Evolutionary conservation across 2,329 filamentous ascomycete genomes (phyloP), one percentile per base, ranked within the genome.

Genomic region (Penicillium janthinellum): DNA sequence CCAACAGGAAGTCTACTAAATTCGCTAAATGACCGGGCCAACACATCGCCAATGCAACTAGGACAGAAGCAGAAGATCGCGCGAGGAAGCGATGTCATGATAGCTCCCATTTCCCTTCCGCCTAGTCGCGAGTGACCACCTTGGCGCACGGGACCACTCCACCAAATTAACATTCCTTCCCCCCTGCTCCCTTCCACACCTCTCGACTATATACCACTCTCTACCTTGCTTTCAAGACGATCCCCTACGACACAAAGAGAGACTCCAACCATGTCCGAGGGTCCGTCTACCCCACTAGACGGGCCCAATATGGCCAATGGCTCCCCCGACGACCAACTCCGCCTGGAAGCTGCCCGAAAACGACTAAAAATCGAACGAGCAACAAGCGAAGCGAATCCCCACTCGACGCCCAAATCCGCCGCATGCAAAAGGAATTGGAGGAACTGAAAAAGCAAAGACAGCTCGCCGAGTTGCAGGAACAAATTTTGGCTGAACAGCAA

Each of bases 361-460:
- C 49, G 49, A 52, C 14, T 37, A 5, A 45, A 55, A 34, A 55
- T 17, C 2, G 41, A 55, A 22, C 39, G 10, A 14, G 15, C 11
- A 20, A 14, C 28, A 12, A 47, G 42, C 37, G 39, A 34, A 31
- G 8, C 17, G 53, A 38, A 48, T 38, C 7, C 20, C 42, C 42
- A 4, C 42, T 55, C 41, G 53, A 55, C 12, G 42, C 39, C 7
- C 22, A 55, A 35, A 45, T 55, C 17, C 53, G 42, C 15, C 41
- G 41, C 38, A 38, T 55, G 53, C 37, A 28, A 5, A 20, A 37
- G 20, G 28, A 48, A 45, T 31, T 55, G 42, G 53, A 45, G 20
- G 42, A 55, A 25, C 20, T 55, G 41, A 55, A 48, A 34, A 55
- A 55, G 31, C 20, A 48, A 20, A 34, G 53, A 38, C 28, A 47